Conservation (phyloP, 768 basidiomycete genomes). For the Pholiota molesta region DNA sequence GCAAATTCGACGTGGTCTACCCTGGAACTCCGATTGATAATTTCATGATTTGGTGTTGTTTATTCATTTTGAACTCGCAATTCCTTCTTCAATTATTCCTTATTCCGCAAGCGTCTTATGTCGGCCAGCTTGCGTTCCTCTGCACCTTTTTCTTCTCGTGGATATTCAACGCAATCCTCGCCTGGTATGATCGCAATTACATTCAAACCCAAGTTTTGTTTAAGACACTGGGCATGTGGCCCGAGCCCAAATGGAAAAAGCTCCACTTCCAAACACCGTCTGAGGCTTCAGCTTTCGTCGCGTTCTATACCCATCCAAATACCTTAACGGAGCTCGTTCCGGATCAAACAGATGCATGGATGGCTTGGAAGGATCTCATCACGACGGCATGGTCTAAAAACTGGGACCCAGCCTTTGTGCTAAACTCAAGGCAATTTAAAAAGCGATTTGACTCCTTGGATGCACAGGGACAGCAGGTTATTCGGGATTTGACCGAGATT, state of each 20-base stretch:
- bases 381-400: neutral
- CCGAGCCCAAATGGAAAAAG: conserved; percentile 6
- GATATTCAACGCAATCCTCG: conserved; percentile 20
- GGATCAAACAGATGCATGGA: conserved; percentile 10
- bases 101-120: conserved; percentile 17
- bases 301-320: conserved; percentile 8
- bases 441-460: neutral
- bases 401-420: neutral
- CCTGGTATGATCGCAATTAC: conserved; percentile 18
- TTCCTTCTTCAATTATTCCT: conserved; percentile 23
- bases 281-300: conserved; percentile 13
- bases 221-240: conserved; percentile 3
- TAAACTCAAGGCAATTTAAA: neutral
- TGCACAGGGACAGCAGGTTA: neutral
- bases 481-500: too few relatives aligned
- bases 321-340: conserved; percentile 15
- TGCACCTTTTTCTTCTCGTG: conserved; percentile 19
- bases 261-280: conserved; percentile 16
- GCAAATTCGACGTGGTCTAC: conserved; percentile 14
- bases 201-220: conserved; percentile 17
- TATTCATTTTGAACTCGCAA: conserved; percentile 14
- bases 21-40: conserved; percentile 12
- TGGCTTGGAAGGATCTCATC: conserved; percentile 7
- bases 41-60: conserved; percentile 14
- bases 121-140: conserved; percentile 22